Evolutionary conservation across 495 filamentous ascomycete genomes (phyloP), one percentile per base, ranked within the genome.

Genomic region (Daldinia vernicosa): DNA sequence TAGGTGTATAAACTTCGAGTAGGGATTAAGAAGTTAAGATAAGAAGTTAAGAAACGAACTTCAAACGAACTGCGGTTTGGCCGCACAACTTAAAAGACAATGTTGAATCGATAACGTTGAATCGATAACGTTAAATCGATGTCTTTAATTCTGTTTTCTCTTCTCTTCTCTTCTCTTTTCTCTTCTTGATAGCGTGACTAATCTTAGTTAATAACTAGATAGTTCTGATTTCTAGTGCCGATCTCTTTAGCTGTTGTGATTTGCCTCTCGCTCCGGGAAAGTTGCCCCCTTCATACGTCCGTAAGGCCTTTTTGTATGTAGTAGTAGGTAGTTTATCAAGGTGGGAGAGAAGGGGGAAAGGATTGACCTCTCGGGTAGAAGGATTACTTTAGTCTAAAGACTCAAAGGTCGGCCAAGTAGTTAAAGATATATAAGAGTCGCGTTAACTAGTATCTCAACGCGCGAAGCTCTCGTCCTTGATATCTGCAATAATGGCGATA

Each of bases 231-330:
- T 62, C 30, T 64, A 17, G 40, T 61, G 37, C 51, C 65, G 70
- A 43, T 61, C 35, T 67, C 60, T 60, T 72, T 54, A 67, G 69
- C 63, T 67, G 43, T 39, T 59, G 70, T 68, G 43, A 11, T 68
- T 68, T 56, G 70, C 47, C 60, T 72, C 43, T 62, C 52, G 60
- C 70, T 69, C 64, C 64, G 70, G 60, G 54, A 72, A 57, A 65
- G 60, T 68, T 72, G 70, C 70, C 65, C 55, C 69, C 60, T 72
- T 68, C 64, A 61, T 40, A 72, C 61, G 65, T 64, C 65, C 70
- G 65, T 56, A 65, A 72, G 70, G 65, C 70, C 70, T 33, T 68
- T 33, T 60, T 35, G 33, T 60, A 27, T 43, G 24, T 62, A 5
- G 45, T 54, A 24, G 43, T 24, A 47, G 17, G 62, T 59, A 30